Evolutionary conservation across 768 basidiomycete species (phyloP).

Genomic region (Tulasnella sp.): DNA sequence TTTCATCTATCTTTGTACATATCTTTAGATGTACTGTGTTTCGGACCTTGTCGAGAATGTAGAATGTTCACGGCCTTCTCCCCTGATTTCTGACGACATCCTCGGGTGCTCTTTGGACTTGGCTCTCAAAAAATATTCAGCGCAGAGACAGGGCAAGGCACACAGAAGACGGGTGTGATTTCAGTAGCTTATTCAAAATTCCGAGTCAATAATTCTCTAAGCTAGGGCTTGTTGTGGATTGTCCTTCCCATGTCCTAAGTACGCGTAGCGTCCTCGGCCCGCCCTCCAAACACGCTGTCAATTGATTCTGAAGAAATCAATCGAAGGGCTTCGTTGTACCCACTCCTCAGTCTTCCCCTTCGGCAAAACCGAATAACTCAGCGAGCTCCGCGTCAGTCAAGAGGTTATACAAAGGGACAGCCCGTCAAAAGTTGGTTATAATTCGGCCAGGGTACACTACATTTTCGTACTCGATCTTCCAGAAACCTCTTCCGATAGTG

Average conservation of each 20-base stretch:
- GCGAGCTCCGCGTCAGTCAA: slow-evolving; percentile 52
- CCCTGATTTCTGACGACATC: background rate
- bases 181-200: too few species aligned
- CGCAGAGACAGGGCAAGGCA: background rate
- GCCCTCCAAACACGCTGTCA: slow-evolving; percentile 40
- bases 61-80: background rate
- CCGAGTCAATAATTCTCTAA: too few species aligned
- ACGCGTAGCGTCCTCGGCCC: slow-evolving; percentile 32
- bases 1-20: too few species aligned
- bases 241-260: too few species aligned
- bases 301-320: slow-evolving; percentile 18
- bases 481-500: slow-evolving; percentile 22
- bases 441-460: slow-evolving; percentile 61
- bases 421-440: slow-evolving; percentile 65
- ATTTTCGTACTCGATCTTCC: slow-evolving; percentile 64
- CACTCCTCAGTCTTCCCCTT: slow-evolving; percentile 40
- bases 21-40: too few species aligned
- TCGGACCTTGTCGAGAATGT: too few species aligned
- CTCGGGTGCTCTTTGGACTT: background rate
- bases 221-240: too few species aligned
- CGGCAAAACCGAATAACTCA: slow-evolving; percentile 35
- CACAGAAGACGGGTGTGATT: too few species aligned
- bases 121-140: background rate
- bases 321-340: slow-evolving; percentile 52
- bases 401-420: slow-evolving; percentile 57